Base-by-base conservation (phyloP, 805 yeast genomes). In the Yarrowia hollandica region DNA sequence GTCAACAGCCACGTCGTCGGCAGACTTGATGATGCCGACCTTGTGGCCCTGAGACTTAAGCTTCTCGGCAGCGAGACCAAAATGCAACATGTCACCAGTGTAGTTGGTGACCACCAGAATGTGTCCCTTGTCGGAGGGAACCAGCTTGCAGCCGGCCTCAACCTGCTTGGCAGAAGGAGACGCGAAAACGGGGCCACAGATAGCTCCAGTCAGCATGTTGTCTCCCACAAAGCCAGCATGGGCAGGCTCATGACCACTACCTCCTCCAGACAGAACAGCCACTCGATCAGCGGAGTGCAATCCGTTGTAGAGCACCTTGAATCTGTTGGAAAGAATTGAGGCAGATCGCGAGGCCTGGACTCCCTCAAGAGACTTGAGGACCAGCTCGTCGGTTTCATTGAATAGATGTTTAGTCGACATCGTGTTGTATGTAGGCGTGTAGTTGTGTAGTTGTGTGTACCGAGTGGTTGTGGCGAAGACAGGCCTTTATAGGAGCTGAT, bases 1-100 rank as follows among this genome's bases (percentile, higher is more conserved):
- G 14, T 96, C 96, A 35, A 92, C 96, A 7, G 97, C 90, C 23
- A 90, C 96, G 70, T 91, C 98, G 69, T 91, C 98, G 42, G 89
- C 87, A 26, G 91, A 91, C 59, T 86, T 80, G 44, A 88, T 82
- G 63, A 89, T 78, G 62, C 86, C 90, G 28, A 86, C 85, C 38
- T 81, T 76, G 63, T 80, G 79, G 8, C 96, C 97, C 56, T 82
- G 80, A 18, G 86, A 84, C 70, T 85, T 86, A 25, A 96, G 94
- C 65, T 95, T 78, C 71, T 91, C 97, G 1, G 86, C 90, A 1
- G 96, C 95, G 55, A 92, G 76, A 1, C 97, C 97, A 72, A 91
- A 91, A 73, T 91, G 97, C 60, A 91, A 74, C 16, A 92, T 84
- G 73, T 91, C 98, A 25, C 98, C 98, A 3, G 97, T 91, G 73